A percentile compares a stretch with the other conserved stretches of the same genome.
Evolutionary conservation across 768 basidiomycete species (phyloP).

Genomic region (Boletus pseudo-olivaceus): DNA sequence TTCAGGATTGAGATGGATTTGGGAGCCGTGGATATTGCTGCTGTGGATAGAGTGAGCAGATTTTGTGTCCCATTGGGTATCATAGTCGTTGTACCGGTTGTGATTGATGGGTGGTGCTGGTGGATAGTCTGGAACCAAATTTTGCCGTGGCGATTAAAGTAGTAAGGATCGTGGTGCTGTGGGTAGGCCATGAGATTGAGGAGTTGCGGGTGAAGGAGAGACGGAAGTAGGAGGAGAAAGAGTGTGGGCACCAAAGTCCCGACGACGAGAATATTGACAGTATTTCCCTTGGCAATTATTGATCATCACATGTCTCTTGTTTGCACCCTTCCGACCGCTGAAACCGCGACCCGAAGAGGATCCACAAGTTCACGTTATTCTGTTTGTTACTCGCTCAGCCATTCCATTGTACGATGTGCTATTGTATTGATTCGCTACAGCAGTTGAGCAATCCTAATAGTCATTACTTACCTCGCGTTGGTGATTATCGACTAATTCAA

Average conservation of each 20-base stretch:
- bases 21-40: conserved; percentile 55
- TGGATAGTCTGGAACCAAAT: conserved; percentile 36
- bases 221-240: not conserved
- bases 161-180: conserved; percentile 52
- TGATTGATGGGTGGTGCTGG: conserved; percentile 24
- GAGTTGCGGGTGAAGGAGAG: not conserved
- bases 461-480: not conserved
- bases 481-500: conserved; percentile 31
- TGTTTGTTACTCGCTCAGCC: not conserved
- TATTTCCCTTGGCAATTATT: conserved; percentile 6
- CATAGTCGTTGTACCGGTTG: conserved; percentile 45
- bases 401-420: not conserved
- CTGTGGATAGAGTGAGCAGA: conserved; percentile 63
- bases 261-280: not conserved
- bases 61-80: conserved; percentile 46
- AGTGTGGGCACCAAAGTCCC: conserved; percentile 13
- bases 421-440: not conserved
- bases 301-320: not conserved
- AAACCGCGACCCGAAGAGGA: not conserved
- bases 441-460: not conserved
- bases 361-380: not conserved
- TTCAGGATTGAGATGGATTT: conserved; percentile 62
- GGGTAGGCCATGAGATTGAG: conserved; percentile 49
- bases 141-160: conserved; percentile 29
- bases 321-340: not conserved